phyloP scores from a whole-genome alignment of 2,329 filamentous ascomycete species.

The Trichoderma hamatum region DNA sequence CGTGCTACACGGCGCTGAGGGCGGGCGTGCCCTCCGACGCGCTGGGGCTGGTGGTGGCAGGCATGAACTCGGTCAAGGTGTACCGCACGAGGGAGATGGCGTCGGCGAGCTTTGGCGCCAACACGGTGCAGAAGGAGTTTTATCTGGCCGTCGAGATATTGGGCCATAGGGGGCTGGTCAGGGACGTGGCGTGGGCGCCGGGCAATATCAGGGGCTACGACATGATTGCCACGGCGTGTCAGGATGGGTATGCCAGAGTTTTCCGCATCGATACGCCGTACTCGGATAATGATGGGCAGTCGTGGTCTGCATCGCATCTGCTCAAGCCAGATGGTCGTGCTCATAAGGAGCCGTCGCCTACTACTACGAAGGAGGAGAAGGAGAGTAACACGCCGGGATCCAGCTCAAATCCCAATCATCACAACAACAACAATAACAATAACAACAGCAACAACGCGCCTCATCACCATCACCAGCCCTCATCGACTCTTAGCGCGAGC shows the following conservation, averaged over 20 bases:
- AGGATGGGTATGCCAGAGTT: conserved; percentile 88
- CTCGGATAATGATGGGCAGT: conserved; percentile 50
- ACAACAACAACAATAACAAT: not conserved
- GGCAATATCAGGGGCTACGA: conserved; percentile 91
- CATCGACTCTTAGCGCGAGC: conserved; percentile 56
- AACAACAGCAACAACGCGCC: not conserved
- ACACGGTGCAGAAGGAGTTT: conserved; percentile 71
- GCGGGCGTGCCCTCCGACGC: conserved; percentile 82
- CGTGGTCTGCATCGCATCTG: conserved; percentile 54
- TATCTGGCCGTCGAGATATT: conserved; percentile 79
- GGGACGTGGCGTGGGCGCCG: conserved; percentile 90
- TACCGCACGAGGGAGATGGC: conserved; percentile 72
- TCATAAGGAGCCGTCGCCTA: conserved; percentile 34
- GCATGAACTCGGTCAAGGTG: conserved; percentile 79
- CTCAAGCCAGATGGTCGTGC: conserved; percentile 40
- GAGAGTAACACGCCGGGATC: conserved; percentile 36
- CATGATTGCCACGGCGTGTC: conserved; percentile 86
- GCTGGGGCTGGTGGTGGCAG: conserved; percentile 80
- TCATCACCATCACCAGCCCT: conserved; percentile 40
- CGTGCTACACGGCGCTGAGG: conserved; percentile 74
- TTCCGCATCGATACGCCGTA: conserved; percentile 73
- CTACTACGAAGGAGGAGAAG: conserved; percentile 30
- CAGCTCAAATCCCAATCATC: conserved; percentile 28
- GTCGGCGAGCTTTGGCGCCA: conserved; percentile 54
- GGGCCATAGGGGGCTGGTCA: conserved; percentile 74